Evolutionary conservation across 495 filamentous ascomycete species (phyloP).

Genomic region (Neurospora sublineolata): DNA sequence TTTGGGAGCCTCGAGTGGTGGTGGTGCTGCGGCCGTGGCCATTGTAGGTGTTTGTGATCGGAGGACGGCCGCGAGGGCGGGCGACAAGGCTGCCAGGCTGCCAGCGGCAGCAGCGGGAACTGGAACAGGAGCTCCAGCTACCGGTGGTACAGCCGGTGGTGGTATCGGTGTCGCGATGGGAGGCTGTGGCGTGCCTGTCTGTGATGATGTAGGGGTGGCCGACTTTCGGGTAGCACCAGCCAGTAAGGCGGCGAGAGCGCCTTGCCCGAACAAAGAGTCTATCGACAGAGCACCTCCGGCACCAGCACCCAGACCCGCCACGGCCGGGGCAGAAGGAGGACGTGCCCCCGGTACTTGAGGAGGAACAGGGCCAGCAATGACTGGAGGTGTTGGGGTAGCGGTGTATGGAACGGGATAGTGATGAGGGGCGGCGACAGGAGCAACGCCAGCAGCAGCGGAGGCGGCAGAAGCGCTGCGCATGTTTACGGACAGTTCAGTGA

Average conservation of each 20-base stretch:
- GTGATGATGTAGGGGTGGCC: slow-evolving; percentile 31
- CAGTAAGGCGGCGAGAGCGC: slow-evolving; percentile 39
- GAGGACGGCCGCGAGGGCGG: slow-evolving; percentile 5
- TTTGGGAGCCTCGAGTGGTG: background rate
- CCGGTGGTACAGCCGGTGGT: slow-evolving; percentile 1
- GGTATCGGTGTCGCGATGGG: slow-evolving; percentile 21
- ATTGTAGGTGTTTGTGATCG: slow-evolving; percentile 18
- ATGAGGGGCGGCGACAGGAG: slow-evolving; percentile 12
- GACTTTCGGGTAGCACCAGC: slow-evolving; percentile 26
- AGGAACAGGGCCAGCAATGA: slow-evolving; percentile 4
- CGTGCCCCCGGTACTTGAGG: slow-evolving; percentile 17
- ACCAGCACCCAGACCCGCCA: slow-evolving; percentile 13
- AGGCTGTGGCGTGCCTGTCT: slow-evolving; percentile 26
- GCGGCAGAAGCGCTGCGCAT: slow-evolving; percentile 22
- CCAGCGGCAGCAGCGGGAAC: slow-evolving; percentile 9
- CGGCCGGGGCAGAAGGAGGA: slow-evolving; percentile 15
- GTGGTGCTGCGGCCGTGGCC: background rate
- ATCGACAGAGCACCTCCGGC: slow-evolving; percentile 26
- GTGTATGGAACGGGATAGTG: slow-evolving; percentile 7
- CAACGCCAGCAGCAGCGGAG: background rate
- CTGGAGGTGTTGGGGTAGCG: slow-evolving; percentile 17
- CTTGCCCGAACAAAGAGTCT: slow-evolving; percentile 41
- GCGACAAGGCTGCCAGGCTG: background rate
- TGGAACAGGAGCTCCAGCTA: background rate
- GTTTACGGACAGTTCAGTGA: slow-evolving; percentile 55